phyloP scores from a whole-genome alignment of 306 rosid species.

The Cicer judaicum region DNA sequence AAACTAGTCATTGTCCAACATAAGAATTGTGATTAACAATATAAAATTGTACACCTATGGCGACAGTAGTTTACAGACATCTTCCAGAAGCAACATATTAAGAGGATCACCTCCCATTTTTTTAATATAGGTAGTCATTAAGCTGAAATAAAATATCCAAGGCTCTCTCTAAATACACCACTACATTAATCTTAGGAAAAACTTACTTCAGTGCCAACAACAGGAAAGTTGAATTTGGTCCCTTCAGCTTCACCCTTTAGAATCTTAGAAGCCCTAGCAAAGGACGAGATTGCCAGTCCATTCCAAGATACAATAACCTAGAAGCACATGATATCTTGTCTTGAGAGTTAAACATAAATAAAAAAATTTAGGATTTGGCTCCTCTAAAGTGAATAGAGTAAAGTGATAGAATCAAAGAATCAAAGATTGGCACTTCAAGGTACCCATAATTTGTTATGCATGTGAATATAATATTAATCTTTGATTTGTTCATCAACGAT shows the following conservation, averaged over 20 bases:
- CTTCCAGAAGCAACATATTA: conserved; percentile 30
- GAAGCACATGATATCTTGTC: conserved; percentile 44
- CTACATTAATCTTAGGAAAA: conserved; percentile 24
- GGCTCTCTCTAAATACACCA: conserved; percentile 20
- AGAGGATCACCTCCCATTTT: conserved; percentile 7
- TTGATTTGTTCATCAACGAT: not conserved
- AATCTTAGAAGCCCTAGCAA: conserved; percentile 92
- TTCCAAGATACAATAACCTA: conserved; percentile 98
- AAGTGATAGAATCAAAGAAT: not conserved
- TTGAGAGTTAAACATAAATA: conserved; percentile 40
- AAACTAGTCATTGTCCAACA: conserved; percentile 31
- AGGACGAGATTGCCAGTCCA: conserved; percentile 86
- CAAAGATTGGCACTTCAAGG: not conserved
- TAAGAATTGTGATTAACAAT: conserved; percentile 35
- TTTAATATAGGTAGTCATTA: conserved; percentile 27
- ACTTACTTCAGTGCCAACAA: conserved; percentile 81
- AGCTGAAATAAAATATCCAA: conserved; percentile 26
- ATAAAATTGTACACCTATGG: conserved; percentile 13
- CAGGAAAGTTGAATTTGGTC: conserved; percentile 77
- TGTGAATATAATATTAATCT: conserved; percentile 11
- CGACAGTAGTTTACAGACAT: conserved; percentile 15
- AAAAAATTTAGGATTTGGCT: not conserved
- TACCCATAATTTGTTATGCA: not conserved
- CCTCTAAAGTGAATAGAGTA: not conserved
- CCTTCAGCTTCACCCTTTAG: conserved; percentile 67